phyloP scores from a whole-genome alignment of 129 eudicot genomes.

The Centrapalus pauciflorus region DNA sequence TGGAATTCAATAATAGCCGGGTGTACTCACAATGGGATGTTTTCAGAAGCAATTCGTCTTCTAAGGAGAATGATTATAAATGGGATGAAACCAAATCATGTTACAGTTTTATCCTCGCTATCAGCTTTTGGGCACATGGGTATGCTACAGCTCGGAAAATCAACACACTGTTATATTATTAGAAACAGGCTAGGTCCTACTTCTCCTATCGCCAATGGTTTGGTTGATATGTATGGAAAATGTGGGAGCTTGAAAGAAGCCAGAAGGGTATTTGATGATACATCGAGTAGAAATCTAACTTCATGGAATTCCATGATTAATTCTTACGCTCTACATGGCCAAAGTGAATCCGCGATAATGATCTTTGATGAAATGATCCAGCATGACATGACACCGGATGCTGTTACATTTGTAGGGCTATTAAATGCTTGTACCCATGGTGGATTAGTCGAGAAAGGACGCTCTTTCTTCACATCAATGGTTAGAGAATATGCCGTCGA shows the following conservation, averaged over 20 bases:
- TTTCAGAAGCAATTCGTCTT: slow-evolving; percentile 51
- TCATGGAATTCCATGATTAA: slow-evolving; percentile 79
- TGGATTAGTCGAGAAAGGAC: slow-evolving; percentile 70
- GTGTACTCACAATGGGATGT: slow-evolving; percentile 65
- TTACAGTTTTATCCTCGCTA: slow-evolving; percentile 48
- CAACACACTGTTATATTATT: slow-evolving; percentile 50
- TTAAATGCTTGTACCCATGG: slow-evolving; percentile 80
- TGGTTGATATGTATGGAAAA: slow-evolving; percentile 84
- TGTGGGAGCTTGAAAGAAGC: slow-evolving; percentile 75
- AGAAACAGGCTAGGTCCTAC: slow-evolving; percentile 39
- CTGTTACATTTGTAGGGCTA: slow-evolving; percentile 62
- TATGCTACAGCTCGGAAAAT: slow-evolving; percentile 74
- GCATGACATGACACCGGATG: slow-evolving; percentile 45
- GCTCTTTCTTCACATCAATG: slow-evolving; percentile 55
- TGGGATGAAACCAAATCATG: slow-evolving; percentile 56
- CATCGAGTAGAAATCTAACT: slow-evolving; percentile 38
- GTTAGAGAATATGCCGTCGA: slow-evolving; percentile 36
- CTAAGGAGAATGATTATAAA: slow-evolving; percentile 46
- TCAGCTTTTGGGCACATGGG: slow-evolving; percentile 69
- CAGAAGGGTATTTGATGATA: slow-evolving; percentile 40
- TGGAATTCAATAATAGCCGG: slow-evolving; percentile 78
- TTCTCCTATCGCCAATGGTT: slow-evolving; percentile 41
- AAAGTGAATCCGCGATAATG: slow-evolving; percentile 41
- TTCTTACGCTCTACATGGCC: slow-evolving; percentile 59
- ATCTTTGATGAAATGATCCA: slow-evolving; percentile 52